Percentiles rank a stretch among this genome's conserved stretches.
Evolutionary conservation across 2,329 filamentous ascomycete genomes (phyloP).

Genomic region (Calonectria honghensis): DNA sequence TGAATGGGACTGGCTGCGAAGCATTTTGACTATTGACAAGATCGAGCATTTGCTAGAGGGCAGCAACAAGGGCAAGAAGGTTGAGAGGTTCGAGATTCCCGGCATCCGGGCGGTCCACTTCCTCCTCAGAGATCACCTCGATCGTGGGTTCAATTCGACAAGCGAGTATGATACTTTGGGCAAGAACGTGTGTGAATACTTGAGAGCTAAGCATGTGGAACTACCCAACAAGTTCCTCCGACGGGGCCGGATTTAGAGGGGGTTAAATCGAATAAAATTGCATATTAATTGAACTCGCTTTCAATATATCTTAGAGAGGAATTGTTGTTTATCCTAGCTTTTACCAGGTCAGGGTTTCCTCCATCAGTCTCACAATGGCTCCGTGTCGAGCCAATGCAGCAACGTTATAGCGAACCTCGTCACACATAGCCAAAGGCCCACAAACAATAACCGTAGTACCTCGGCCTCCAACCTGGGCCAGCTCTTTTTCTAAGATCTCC

Average conservation of each 20-base stretch:
- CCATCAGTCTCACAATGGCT: constrained; percentile 50
- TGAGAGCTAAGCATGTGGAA: constrained; percentile 64
- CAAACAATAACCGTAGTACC: constrained; percentile 57
- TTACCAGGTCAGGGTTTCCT: constrained; percentile 46
- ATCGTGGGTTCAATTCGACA: constrained; percentile 62
- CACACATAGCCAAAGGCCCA: constrained; percentile 56
- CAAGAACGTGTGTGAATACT: constrained; percentile 65
- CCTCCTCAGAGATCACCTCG: constrained; percentile 65
- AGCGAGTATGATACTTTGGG: constrained; percentile 64
- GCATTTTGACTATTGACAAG: constrained; percentile 61
- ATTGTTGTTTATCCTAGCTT: neutral
- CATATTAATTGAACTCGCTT: neutral
- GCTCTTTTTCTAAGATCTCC: constrained; percentile 52
- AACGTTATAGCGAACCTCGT: constrained; percentile 55
- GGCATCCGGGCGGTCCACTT: constrained; percentile 57
- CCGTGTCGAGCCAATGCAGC: constrained; percentile 54
- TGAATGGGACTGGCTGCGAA: constrained; percentile 66
- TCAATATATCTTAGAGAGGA: neutral
- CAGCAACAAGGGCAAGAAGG: constrained; percentile 41
- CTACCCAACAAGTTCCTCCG: constrained; percentile 64
- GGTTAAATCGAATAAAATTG: neutral
- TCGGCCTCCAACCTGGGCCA: constrained; percentile 40
- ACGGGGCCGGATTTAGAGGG: constrained; percentile 55
- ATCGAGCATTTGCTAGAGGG: constrained; percentile 59
- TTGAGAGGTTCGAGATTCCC: constrained; percentile 42